These are phyloP conservation scores for Xylaria curta DNA, from an alignment of 495 filamentous ascomycete species.

Conservation along the genomic window DNA sequence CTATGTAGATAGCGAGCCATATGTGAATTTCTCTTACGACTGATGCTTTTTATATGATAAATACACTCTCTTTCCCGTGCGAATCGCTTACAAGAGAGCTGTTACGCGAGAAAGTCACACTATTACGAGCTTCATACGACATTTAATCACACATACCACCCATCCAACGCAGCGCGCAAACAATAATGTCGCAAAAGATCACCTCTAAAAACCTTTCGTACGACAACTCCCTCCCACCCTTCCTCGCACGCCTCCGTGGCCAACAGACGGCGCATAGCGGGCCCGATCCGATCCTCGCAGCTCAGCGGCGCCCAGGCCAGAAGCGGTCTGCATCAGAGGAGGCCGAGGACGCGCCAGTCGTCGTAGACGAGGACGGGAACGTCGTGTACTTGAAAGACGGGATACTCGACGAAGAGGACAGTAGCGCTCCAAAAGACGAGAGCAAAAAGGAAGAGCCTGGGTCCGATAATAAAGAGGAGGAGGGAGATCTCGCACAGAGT, in stretches of 20 bases:
- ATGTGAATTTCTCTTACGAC: neutral
- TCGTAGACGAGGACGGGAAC: constrained; percentile 55
- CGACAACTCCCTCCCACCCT: constrained; percentile 56
- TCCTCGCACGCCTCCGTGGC: constrained; percentile 59
- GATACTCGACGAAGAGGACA: constrained; percentile 31
- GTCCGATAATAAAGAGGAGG: neutral
- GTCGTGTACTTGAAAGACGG: constrained; percentile 37
- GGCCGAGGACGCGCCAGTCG: constrained; percentile 55
- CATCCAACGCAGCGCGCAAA: neutral
- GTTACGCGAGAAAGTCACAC: neutral
- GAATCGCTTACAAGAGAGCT: neutral
- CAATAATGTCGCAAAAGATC: constrained; percentile 53
- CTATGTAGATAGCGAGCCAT: neutral
- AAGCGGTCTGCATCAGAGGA: constrained; percentile 52
- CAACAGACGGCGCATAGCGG: constrained; percentile 40
- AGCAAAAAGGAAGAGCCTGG: constrained; percentile 10
- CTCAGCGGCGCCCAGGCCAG: constrained; percentile 45
- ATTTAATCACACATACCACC: neutral
- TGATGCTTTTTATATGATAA: neutral
- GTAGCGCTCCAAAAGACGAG: constrained; percentile 15
- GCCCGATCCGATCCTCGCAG: constrained; percentile 53
- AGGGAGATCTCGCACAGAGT: neutral
- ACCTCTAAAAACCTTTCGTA: constrained; percentile 62
- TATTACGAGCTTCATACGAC: neutral
- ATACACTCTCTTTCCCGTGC: neutral